phyloP scores from a whole-genome alignment of 176 grass and related monocot genomes.

The Aegilops sharonensis region DNA sequence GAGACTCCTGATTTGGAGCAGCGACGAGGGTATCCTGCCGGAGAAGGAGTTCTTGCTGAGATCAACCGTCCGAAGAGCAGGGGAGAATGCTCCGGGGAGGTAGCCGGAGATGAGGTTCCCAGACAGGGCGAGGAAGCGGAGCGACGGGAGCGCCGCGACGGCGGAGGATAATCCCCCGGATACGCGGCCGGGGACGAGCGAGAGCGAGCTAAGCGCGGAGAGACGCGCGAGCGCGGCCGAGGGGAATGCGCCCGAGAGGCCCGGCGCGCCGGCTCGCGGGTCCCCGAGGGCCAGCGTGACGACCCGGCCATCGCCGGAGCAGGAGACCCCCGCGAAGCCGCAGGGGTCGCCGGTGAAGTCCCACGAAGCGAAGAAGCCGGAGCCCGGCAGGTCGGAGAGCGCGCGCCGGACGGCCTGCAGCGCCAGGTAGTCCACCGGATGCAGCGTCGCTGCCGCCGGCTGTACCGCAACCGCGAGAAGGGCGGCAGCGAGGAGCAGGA shows the following conservation, averaged over 20 bases:
- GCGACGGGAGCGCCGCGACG: slow-evolving; percentile 46
- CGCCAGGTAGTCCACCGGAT: slow-evolving; percentile 72
- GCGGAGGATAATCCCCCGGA: slow-evolving; percentile 17
- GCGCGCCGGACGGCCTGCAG: slow-evolving; percentile 46
- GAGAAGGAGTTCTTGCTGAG: slow-evolving; percentile 60
- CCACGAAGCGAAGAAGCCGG: slow-evolving; percentile 65
- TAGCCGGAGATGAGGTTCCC: slow-evolving; percentile 54
- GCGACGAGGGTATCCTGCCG: slow-evolving; percentile 39
- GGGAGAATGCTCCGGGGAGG: slow-evolving; percentile 41
- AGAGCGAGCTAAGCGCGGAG: slow-evolving; percentile 52
- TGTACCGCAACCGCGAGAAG: neutral
- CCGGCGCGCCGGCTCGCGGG: slow-evolving; percentile 66
- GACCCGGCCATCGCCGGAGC: slow-evolving; percentile 48
- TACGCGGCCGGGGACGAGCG: slow-evolving; percentile 70
- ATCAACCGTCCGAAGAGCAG: slow-evolving; percentile 54
- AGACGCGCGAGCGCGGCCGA: slow-evolving; percentile 31
- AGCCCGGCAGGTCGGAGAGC: slow-evolving; percentile 57
- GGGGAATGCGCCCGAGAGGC: slow-evolving; percentile 40
- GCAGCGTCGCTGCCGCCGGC: slow-evolving; percentile 38
- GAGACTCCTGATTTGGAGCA: slow-evolving; percentile 36
- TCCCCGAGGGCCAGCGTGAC: slow-evolving; percentile 60
- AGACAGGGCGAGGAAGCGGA: slow-evolving; percentile 67
- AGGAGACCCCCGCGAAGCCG: slow-evolving; percentile 55
- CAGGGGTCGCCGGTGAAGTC: slow-evolving; percentile 89
- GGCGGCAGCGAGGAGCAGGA: neutral